Conservation (phyloP, 2,329 filamentous ascomycete species). For the Talaromyces sp. region DNA sequence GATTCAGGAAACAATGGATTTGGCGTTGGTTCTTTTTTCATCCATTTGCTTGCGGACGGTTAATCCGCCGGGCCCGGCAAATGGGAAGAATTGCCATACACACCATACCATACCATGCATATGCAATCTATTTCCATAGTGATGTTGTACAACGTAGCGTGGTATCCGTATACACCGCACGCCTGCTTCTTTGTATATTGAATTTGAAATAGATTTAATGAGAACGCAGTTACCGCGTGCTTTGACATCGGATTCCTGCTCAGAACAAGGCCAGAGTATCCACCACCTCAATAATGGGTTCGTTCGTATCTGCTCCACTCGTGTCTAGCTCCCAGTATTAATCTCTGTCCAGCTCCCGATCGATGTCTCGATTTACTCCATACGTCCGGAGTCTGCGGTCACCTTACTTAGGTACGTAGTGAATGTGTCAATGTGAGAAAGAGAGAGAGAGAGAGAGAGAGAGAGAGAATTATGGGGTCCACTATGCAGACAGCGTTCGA, state of each 20-base stretch:
- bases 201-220: too few relatives aligned
- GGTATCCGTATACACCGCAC: background rate
- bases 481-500: background rate
- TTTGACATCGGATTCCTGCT: background rate
- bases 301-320: conserved; percentile 3
- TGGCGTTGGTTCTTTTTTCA: background rate
- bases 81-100: background rate
- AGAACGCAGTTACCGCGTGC: background rate
- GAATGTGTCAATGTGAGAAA: background rate
- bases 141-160: background rate
- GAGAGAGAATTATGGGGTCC: background rate
- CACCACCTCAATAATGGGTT: background rate
- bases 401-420: background rate
- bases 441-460: too few relatives aligned
- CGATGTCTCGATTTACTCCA: background rate
- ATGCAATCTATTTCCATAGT: background rate
- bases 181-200: background rate
- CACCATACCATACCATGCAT: background rate
- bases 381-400: background rate
- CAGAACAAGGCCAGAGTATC: background rate
- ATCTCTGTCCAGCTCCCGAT: background rate
- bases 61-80: background rate
- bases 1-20: background rate
- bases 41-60: background rate
- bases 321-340: background rate